Conservation (phyloP, 2,329 filamentous ascomycete genomes). For the Fusarium pseudonygamai region DNA sequence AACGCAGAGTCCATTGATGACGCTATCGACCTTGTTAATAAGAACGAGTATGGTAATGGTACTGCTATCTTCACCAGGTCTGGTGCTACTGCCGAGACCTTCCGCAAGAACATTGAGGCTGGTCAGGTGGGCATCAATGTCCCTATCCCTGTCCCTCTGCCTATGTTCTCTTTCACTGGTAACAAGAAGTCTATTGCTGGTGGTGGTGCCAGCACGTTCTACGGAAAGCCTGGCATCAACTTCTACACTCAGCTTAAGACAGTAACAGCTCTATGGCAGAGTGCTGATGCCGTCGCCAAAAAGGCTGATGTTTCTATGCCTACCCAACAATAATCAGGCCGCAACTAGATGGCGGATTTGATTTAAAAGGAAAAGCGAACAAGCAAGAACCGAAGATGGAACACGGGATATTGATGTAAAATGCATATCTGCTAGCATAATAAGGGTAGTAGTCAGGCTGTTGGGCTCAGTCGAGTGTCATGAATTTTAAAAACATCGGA, state of each 20-base stretch:
- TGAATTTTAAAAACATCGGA: slow-evolving; percentile 24
- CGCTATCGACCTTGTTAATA: slow-evolving; percentile 83
- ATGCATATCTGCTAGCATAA: slow-evolving; percentile 22
- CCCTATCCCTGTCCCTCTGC: slow-evolving; percentile 76
- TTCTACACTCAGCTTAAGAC: slow-evolving; percentile 99
- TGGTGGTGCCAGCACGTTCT: slow-evolving; percentile 92
- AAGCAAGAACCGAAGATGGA: slow-evolving; percentile 8
- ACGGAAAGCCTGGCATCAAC: slow-evolving; percentile 88
- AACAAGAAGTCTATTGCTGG: slow-evolving; percentile 93
- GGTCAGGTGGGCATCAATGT: slow-evolving; percentile 90
- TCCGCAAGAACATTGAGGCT: slow-evolving; percentile 83
- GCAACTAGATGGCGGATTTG: neutral
- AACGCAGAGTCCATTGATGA: slow-evolving; percentile 82
- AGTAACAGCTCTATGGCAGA: slow-evolving; percentile 90
- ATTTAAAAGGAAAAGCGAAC: neutral
- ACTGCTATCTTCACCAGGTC: slow-evolving; percentile 85
- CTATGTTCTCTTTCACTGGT: slow-evolving; percentile 77
- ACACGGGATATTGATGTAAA: neutral
- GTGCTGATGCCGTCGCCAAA: slow-evolving; percentile 82
- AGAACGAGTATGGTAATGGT: slow-evolving; percentile 88
- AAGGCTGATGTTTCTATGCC: slow-evolving; percentile 94
- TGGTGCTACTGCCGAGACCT: slow-evolving; percentile 78
- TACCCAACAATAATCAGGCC: slow-evolving; percentile 51
- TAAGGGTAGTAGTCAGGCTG: neutral
- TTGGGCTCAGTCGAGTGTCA: slow-evolving; percentile 6